Percentiles rank a stretch among this genome's conserved stretches.
These are phyloP conservation scores for Chloris gayana DNA, from an alignment of 176 grass and related monocot species.

Conservation along the genomic window DNA sequence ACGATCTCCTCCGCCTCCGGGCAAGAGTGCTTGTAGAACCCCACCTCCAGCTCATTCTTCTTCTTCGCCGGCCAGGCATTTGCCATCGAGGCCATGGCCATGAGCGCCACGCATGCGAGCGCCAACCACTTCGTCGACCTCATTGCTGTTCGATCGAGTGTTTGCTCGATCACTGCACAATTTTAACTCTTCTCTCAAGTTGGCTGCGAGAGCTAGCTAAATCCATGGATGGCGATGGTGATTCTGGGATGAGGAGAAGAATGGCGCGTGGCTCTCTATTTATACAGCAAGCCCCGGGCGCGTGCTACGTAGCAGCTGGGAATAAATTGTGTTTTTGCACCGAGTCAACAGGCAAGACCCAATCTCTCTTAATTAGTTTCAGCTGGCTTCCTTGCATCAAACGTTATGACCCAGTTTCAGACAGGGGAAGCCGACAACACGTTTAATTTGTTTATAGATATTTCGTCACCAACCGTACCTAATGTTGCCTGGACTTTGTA, in stretches of 20 bases:
- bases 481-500: neutral
- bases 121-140: neutral
- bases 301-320: neutral
- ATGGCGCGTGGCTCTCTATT: neutral
- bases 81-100: neutral
- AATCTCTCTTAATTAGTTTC: neutral
- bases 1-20: constrained; percentile 67
- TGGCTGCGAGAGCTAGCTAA: neutral
- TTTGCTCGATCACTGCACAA: neutral
- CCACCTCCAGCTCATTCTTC: constrained; percentile 38
- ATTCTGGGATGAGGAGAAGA: neutral
- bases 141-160: neutral
- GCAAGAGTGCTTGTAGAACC: constrained; percentile 66
- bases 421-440: neutral
- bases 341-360: constrained; percentile 23
- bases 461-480: neutral
- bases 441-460: neutral
- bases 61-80: neutral
- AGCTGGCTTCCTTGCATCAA: no score
- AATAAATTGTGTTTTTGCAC: neutral
- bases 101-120: constrained; percentile 15
- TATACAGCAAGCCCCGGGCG: neutral
- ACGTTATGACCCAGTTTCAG: neutral
- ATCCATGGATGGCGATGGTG: neutral
- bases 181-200: no score